phyloP scores from a whole-genome alignment of 129 eudicot genomes.

The Flaveria bidentis region DNA sequence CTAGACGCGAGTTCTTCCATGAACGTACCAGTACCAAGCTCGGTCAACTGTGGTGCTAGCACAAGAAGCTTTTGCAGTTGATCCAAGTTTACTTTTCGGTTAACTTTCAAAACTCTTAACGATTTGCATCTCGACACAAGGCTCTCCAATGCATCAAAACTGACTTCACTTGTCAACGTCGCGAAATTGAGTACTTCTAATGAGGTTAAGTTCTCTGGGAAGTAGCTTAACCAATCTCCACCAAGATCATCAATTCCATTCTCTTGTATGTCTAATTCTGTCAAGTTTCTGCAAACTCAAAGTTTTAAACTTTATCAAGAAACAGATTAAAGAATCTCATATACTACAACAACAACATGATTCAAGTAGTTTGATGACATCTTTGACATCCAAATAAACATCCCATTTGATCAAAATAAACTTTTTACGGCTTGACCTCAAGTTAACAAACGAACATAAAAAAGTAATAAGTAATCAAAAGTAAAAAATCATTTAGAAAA shows the following conservation, averaged over 20 bases:
- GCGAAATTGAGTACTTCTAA: constrained; percentile 69
- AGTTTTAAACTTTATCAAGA: constrained; percentile 4
- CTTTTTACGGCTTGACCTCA: too few relatives aligned
- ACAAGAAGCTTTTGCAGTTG: constrained; percentile 56
- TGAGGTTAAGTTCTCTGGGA: constrained; percentile 67
- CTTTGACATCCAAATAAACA: constrained; percentile 1
- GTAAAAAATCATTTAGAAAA: too few relatives aligned
- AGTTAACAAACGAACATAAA: too few relatives aligned
- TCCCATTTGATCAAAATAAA: neutral
- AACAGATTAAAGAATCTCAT: neutral
- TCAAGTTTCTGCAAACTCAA: constrained; percentile 55
- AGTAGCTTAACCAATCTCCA: constrained; percentile 74
- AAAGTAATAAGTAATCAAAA: neutral
- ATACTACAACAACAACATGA: neutral
- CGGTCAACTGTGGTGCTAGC: constrained; percentile 55
- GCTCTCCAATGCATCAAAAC: constrained; percentile 59
- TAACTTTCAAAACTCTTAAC: constrained; percentile 61
- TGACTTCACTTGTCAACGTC: constrained; percentile 56
- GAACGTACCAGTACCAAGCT: constrained; percentile 82
- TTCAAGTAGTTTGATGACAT: constrained; percentile 1
- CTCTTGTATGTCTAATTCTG: constrained; percentile 75
- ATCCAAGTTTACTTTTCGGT: constrained; percentile 50
- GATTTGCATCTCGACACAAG: constrained; percentile 71
- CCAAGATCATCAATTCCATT: constrained; percentile 63
- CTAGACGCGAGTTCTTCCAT: constrained; percentile 46